Conservation (phyloP, 768 basidiomycete species). For the Lactifluus volemus region DNA sequence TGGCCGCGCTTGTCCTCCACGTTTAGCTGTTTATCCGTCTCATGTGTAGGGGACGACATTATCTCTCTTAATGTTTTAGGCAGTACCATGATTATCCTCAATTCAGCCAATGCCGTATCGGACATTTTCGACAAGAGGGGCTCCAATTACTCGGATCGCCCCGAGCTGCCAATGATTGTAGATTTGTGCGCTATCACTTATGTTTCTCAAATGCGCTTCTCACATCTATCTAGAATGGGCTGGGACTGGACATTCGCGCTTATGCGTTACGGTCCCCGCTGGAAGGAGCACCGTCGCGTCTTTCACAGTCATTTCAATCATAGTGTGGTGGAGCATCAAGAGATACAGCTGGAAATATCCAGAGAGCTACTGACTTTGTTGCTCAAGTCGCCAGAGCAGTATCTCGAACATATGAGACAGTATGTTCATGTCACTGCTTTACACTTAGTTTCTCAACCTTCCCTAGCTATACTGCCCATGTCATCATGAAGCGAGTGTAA, state of each 20-base stretch:
- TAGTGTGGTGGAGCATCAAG: constrained; percentile 5
- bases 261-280: constrained; percentile 21
- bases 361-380: constrained; percentile 15
- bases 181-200: constrained; percentile 16
- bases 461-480: constrained; percentile 1
- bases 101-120: constrained; percentile 19
- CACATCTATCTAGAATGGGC: constrained; percentile 19
- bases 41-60: constrained; percentile 11
- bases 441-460: background rate
- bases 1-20: background rate
- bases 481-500: constrained; percentile 13
- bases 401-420: constrained; percentile 13
- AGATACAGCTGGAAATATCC: constrained; percentile 15
- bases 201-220: too few species aligned
- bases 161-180: constrained; percentile 19
- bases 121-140: constrained; percentile 23
- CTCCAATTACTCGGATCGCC: constrained; percentile 23
- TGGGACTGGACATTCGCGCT: constrained; percentile 21
- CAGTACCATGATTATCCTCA: constrained; percentile 19
- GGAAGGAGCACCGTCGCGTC: constrained; percentile 22
- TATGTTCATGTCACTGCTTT: background rate
- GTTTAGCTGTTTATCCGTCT: background rate
- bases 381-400: constrained; percentile 17
- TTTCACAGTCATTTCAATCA: constrained; percentile 21
- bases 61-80: constrained; percentile 18